Conservation (phyloP, 1,284 basidiomycete species). For the Hortiboletus rubellus region DNA sequence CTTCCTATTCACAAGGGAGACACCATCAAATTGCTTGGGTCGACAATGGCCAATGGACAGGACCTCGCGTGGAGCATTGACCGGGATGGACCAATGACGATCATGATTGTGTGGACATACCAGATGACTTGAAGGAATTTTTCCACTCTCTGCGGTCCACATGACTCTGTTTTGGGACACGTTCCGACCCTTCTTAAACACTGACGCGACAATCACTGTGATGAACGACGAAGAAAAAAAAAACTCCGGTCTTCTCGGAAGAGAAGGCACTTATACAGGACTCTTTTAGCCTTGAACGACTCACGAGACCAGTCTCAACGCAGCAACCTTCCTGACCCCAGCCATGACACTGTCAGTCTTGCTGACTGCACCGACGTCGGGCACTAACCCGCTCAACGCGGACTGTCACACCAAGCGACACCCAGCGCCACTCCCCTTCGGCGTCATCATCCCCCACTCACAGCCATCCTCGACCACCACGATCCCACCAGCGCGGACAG, state of each 20-base stretch:
- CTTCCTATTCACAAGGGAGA: slow-evolving; percentile 50
- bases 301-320: not conserved
- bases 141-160: slow-evolving; percentile 4
- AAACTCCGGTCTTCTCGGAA: not conserved
- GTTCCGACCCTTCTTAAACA: not conserved
- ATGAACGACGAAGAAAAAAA: slow-evolving; percentile 1
- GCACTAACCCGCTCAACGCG: not conserved
- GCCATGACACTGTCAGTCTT: slow-evolving; percentile 12
- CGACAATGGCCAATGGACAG: slow-evolving; percentile 7
- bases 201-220: not conserved
- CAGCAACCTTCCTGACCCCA: no score
- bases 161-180: slow-evolving; percentile 2
- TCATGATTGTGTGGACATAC: not conserved
- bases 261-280: not conserved
- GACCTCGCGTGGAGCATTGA: slow-evolving; percentile 24
- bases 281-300: not conserved
- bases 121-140: not conserved
- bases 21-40: slow-evolving; percentile 42
- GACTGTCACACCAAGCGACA: not conserved
- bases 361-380: not conserved
- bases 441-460: no score
- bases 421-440: no score
- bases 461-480: not conserved
- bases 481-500: not conserved
- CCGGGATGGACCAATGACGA: slow-evolving; percentile 16